phyloP scores from a whole-genome alignment of 2,329 filamentous ascomycete species.

The Gremmenia infestans region DNA sequence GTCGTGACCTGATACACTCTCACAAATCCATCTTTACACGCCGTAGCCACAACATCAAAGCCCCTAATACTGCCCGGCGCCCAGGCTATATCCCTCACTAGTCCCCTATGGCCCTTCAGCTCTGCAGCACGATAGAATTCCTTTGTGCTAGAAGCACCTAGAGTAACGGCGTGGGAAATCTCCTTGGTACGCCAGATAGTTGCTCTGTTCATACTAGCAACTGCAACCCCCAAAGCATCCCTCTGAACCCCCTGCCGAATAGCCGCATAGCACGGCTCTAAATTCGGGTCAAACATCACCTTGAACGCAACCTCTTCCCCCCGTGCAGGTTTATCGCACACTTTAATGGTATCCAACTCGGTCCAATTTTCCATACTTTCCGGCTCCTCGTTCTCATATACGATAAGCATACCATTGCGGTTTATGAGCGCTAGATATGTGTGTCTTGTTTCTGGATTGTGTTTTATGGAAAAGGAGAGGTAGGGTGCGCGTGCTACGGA shows the following conservation, averaged over 20 bases:
- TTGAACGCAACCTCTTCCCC: conserved; percentile 86
- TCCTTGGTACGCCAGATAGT: conserved; percentile 75
- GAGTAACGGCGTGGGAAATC: conserved; percentile 42
- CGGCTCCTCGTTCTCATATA: conserved; percentile 81
- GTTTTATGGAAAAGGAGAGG: conserved; percentile 78
- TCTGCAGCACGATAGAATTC: conserved; percentile 83
- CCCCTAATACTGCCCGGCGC: conserved; percentile 86
- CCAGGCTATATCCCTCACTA: conserved; percentile 89
- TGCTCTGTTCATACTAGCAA: conserved; percentile 79
- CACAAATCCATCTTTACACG: conserved; percentile 85
- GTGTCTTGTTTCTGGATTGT: conserved; percentile 72
- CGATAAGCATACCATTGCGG: conserved; percentile 70
- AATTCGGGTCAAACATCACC: conserved; percentile 84
- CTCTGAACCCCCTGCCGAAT: conserved; percentile 75
- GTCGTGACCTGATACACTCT: conserved; percentile 81
- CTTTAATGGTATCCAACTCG: conserved; percentile 68
- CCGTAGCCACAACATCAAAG: conserved; percentile 85
- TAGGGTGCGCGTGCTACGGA: conserved; percentile 42
- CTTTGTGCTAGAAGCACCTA: conserved; percentile 55
- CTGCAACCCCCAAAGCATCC: conserved; percentile 75
- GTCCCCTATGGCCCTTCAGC: conserved; percentile 64
- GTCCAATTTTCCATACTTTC: conserved; percentile 76
- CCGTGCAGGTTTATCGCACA: conserved; percentile 64
- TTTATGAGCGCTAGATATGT: conserved; percentile 83
- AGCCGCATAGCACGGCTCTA: conserved; percentile 71